Evolutionary conservation across 83 land plant species (phyloP), one percentile per base, ranked within the genome.

Genomic region (Picea abies): DNA sequence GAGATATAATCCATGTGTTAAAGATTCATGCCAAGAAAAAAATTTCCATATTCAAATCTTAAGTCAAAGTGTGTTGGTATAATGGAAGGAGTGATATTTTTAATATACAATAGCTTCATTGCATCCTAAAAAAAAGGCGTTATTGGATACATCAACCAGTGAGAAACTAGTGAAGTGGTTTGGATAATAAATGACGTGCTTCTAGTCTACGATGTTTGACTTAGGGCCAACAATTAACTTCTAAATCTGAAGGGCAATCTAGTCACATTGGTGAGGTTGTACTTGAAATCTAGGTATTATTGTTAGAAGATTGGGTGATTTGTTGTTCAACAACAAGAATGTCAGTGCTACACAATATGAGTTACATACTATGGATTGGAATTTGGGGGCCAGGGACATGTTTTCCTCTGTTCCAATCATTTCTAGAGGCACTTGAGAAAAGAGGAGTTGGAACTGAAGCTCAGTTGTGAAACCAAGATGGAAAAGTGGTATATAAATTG

Each of bases 281-380:
- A 88, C 90, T 92, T 56, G 98, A 95, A 63, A 85, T 97, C 62
- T 98, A 97, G 92, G 99, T 97, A 37, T 3, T 1, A 37, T 37
- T 37, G 1, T 94, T 94, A 79, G 90, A 97, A 79, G 95, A 98
- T 64, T 94, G 99, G 72, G 92, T 97, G 39, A 83, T 97, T 68
- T 97, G 95, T 76, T 97, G 98, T 91, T 97, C 99, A 64, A 98
- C 99, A 58, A 97, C 99, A 72, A 97, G 99, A 86, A 98, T 98
- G 66, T 97, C 98, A 64, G 99, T 95, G 66, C 99, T 98, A 19
- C 93, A 98, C 19, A 97, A 97, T 81, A 89, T 97, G 98, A 98
- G 94, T 68, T 97, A 97, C 86, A 97, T 97, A 98, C 90, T 91
- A 81, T 90, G 99, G 25, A 92, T 97, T 76, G 99, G 99, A 64